These are phyloP conservation scores for Cryptococcus amylolentus DNA, from an alignment of 1,284 basidiomycete species.

Conservation along the genomic window DNA sequence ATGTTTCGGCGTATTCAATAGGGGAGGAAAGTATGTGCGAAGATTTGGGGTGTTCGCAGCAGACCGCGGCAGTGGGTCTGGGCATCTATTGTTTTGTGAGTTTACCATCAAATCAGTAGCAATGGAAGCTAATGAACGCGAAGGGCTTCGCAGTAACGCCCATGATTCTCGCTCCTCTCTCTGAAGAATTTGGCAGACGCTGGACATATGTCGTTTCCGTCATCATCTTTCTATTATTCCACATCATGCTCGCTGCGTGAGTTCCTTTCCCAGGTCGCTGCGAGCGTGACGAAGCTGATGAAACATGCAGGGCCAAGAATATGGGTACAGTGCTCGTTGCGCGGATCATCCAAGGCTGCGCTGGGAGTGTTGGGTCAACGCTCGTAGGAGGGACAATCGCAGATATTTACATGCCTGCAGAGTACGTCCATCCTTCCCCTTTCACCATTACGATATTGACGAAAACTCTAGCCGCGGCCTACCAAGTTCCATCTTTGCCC, in stretches of 20 bases:
- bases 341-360: constrained; percentile 65
- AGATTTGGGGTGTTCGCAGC: constrained; percentile 61
- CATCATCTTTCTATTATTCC: constrained; percentile 60
- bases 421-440: constrained; percentile 51
- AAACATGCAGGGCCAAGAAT: constrained; percentile 57
- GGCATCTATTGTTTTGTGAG: constrained; percentile 56
- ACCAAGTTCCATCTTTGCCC: constrained; percentile 66
- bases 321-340: constrained; percentile 65
- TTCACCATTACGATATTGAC: background rate
- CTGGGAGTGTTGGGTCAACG: constrained; percentile 62
- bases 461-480: constrained; percentile 48
- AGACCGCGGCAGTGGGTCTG: constrained; percentile 61
- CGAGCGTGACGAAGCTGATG: no score
- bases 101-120: background rate
- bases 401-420: constrained; percentile 62
- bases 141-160: constrained; percentile 69
- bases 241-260: constrained; percentile 61
- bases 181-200: constrained; percentile 71
- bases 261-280: constrained; percentile 29
- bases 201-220: constrained; percentile 63
- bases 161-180: constrained; percentile 66
- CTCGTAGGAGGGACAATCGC: constrained; percentile 75
- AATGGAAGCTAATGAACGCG: background rate
- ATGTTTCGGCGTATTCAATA: constrained; percentile 58
- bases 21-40: constrained; percentile 60